phyloP scores from a whole-genome alignment of 495 filamentous ascomycete genomes.

The Sabuloglossum arenarium region DNA sequence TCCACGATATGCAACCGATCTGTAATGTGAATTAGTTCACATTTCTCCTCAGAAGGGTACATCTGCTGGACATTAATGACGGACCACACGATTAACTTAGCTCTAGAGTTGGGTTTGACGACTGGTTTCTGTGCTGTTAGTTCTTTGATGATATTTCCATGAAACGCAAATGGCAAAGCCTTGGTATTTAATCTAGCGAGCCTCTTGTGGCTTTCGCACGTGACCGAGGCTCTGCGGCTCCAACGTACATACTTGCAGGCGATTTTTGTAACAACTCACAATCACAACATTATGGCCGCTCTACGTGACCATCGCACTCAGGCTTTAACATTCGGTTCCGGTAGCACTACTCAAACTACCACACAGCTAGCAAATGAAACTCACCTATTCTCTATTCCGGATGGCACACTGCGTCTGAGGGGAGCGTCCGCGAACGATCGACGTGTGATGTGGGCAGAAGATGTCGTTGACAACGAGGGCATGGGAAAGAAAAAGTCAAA shows the following conservation, averaged over 20 bases:
- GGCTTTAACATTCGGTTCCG: neutral
- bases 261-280: neutral
- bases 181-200: neutral
- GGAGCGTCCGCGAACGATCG: neutral
- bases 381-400: neutral
- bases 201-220: neutral
- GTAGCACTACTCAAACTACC: neutral
- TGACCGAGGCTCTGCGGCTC: neutral
- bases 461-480: conserved; percentile 92
- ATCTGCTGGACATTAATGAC: neutral
- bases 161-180: neutral
- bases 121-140: neutral
- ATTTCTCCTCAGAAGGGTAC: neutral
- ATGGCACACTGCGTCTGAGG: neutral
- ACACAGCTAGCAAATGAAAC: neutral
- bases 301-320: neutral
- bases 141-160: neutral
- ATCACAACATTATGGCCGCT: neutral
- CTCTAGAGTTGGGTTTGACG: neutral
- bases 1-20: neutral
- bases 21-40: neutral
- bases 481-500: conserved; percentile 86
- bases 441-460: conserved; percentile 47
- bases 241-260: neutral
- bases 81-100: neutral